Percentiles rank a stretch among this genome's conserved stretches.
These are phyloP conservation scores for Pichia nakasei DNA, from an alignment of 805 yeast species.

Conservation along the genomic window DNA sequence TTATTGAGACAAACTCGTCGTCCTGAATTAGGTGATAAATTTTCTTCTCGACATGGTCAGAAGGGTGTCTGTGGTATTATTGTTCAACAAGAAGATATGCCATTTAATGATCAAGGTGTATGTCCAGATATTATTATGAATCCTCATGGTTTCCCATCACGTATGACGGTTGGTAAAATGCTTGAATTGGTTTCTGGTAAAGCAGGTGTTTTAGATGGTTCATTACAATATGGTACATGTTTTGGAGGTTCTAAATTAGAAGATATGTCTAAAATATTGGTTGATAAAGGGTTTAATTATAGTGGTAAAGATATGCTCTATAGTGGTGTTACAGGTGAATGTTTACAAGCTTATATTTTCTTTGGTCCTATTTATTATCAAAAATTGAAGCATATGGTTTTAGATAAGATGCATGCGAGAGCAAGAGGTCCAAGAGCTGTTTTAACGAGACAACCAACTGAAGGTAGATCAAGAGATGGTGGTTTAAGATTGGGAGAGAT, in stretches of 20 bases:
- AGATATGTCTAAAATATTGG: constrained; percentile 86
- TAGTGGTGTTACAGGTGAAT: constrained; percentile 96
- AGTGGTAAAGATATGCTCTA: constrained; percentile 97
- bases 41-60: constrained; percentile 96
- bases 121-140: constrained; percentile 96
- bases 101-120: constrained; percentile 88
- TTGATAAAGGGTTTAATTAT: constrained; percentile 86
- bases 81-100: constrained; percentile 94
- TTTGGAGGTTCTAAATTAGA: constrained; percentile 96
- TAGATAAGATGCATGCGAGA: constrained; percentile 99
- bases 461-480: constrained; percentile 98
- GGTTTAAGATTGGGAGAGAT: constrained; percentile 97
- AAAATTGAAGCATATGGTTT: constrained; percentile 96
- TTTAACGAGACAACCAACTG: constrained; percentile 95
- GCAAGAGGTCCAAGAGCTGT: constrained; percentile 99
- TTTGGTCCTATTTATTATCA: constrained; percentile 98
- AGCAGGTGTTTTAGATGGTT: constrained; percentile 92
- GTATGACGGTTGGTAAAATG: constrained; percentile 99
- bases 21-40: constrained; percentile 96
- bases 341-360: constrained; percentile 93
- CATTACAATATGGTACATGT: constrained; percentile 93
- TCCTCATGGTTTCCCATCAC: constrained; percentile 99
- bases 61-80: constrained; percentile 99
- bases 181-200: constrained; percentile 92
- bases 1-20: constrained; percentile 90